Conservation (phyloP, 805 yeast species). For the Crinitomyces ghanaensis region DNA sequence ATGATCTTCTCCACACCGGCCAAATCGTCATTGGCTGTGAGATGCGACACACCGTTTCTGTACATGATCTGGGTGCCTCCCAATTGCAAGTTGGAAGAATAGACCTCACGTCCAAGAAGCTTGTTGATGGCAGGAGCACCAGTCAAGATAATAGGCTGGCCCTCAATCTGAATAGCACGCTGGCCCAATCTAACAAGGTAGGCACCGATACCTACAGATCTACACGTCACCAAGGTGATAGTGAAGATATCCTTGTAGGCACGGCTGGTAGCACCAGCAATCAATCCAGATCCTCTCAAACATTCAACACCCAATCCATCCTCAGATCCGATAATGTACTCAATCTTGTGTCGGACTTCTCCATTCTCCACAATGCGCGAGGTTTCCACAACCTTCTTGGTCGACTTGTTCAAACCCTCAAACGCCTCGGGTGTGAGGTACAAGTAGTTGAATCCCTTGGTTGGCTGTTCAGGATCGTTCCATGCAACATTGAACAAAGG, state of each 20-base stretch:
- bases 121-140: slow-evolving; percentile 99
- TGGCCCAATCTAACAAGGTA: slow-evolving; percentile 96
- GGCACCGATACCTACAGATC: slow-evolving; percentile 99
- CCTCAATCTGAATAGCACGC: slow-evolving; percentile 97
- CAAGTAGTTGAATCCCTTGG: slow-evolving; percentile 82
- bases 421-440: slow-evolving; percentile 62
- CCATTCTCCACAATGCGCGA: slow-evolving; percentile 79
- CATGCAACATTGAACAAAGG: slow-evolving; percentile 87
- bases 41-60: slow-evolving; percentile 94
- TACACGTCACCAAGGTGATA: slow-evolving; percentile 95
- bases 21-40: slow-evolving; percentile 92
- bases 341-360: slow-evolving; percentile 69
- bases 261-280: slow-evolving; percentile 97
- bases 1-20: slow-evolving; percentile 93
- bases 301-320: slow-evolving; percentile 98
- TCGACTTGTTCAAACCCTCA: slow-evolving; percentile 36
- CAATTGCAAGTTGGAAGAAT: slow-evolving; percentile 89
- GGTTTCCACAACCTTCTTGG: slow-evolving; percentile 46
- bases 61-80: slow-evolving; percentile 99
- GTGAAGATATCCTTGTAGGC: slow-evolving; percentile 98
- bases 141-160: slow-evolving; percentile 95
- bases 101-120: slow-evolving; percentile 92
- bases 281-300: slow-evolving; percentile 93
- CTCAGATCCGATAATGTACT: slow-evolving; percentile 81
- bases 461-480: slow-evolving; percentile 65